These are phyloP conservation scores for Fragaria vesca DNA, from an alignment of 306 rosid genomes.

Conservation along the genomic window DNA sequence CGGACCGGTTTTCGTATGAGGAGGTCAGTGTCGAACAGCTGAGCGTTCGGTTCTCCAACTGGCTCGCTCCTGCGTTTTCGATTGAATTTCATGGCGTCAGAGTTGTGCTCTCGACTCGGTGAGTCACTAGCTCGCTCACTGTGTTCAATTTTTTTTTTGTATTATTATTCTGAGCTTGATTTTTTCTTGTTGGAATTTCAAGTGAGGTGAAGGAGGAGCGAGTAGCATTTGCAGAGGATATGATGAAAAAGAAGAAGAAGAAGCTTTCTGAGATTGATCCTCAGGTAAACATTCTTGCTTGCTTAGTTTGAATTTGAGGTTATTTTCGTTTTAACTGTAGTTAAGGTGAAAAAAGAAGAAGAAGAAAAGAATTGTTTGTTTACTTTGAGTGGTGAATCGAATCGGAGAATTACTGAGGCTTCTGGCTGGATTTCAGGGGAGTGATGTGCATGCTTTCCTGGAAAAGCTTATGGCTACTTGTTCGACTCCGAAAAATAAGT, in stretches of 20 bases:
- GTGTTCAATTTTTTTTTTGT: constrained; percentile 6
- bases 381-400: constrained; percentile 9
- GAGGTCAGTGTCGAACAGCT: constrained; percentile 57
- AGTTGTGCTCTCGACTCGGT: constrained; percentile 49
- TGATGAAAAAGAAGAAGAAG: constrained; percentile 51
- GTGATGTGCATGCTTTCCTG: constrained; percentile 65
- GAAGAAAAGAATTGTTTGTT: constrained; percentile 16
- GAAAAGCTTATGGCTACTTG: constrained; percentile 48
- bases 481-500: constrained; percentile 37
- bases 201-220: constrained; percentile 53
- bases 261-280: constrained; percentile 76
- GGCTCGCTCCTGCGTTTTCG: constrained; percentile 63
- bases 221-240: constrained; percentile 33
- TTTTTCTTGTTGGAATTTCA: not conserved
- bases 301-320: not conserved
- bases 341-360: constrained; percentile 11
- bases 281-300: constrained; percentile 44
- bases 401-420: not conserved
- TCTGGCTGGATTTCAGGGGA: constrained; percentile 62
- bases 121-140: constrained; percentile 18
- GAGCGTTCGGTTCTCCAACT: constrained; percentile 55
- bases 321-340: not conserved
- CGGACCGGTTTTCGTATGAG: constrained; percentile 41
- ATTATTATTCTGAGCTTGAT: constrained; percentile 2
- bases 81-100: constrained; percentile 60